Evolutionary conservation across 73 alveolate genomes (phyloP).

Genomic region (Paramecium sonneborni): DNA sequence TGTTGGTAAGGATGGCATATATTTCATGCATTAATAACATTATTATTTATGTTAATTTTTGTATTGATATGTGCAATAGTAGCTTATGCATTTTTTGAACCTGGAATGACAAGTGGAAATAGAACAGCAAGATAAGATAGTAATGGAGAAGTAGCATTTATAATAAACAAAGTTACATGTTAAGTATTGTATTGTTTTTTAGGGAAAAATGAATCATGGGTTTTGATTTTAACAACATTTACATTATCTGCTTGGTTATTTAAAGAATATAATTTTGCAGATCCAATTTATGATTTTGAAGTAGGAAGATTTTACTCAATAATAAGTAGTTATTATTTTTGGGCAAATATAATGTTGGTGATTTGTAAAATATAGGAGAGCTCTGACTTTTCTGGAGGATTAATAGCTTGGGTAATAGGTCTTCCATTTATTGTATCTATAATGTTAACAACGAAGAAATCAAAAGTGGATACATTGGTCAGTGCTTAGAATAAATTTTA

Average conservation of each 20-base stretch:
- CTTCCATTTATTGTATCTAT: constrained; percentile 79
- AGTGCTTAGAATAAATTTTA: constrained; percentile 82
- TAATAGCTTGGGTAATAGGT: constrained; percentile 84
- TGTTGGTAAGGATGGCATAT: constrained; percentile 69
- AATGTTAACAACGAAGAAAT: constrained; percentile 77
- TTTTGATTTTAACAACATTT: constrained; percentile 42
- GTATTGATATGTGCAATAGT: constrained; percentile 54
- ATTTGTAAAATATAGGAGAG: constrained; percentile 75
- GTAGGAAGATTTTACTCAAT: constrained; percentile 59
- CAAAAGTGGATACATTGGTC: constrained; percentile 76
- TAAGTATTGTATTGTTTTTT: constrained; percentile 42
- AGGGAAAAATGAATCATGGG: constrained; percentile 48
- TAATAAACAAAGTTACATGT: constrained; percentile 39
- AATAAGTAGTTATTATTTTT: constrained; percentile 42
- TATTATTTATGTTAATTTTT: constrained; percentile 37
- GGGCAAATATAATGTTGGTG: constrained; percentile 73
- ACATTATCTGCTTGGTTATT: constrained; percentile 39
- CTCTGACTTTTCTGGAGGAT: constrained; percentile 85
- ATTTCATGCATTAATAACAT: constrained; percentile 38
- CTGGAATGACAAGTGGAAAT: constrained; percentile 58
- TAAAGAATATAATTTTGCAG: constrained; percentile 57
- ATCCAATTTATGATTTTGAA: constrained; percentile 59
- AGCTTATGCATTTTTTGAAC: constrained; percentile 67
- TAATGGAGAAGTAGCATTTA: constrained; percentile 58
- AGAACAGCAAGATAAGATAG: constrained; percentile 65